Conservation (phyloP, 345 rosid species). For the Euphorbia tirucalli region DNA sequence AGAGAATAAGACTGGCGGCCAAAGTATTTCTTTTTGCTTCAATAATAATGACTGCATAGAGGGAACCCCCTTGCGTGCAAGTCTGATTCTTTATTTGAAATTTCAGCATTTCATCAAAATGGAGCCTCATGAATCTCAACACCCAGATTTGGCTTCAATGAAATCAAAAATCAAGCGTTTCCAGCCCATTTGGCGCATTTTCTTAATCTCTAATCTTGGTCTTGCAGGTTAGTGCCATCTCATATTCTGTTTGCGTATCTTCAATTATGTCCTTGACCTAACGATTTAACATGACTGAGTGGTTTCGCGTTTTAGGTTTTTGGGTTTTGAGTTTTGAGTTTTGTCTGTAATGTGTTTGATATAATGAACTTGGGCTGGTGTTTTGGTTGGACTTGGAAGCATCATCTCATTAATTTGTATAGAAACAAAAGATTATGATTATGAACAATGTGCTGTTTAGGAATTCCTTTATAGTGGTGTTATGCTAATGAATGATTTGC, state of each 20-base stretch:
- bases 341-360: constrained; percentile 38
- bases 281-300: background rate
- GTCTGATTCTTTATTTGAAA: background rate
- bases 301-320: background rate
- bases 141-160: constrained; percentile 22
- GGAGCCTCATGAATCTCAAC: constrained; percentile 37
- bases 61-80: background rate
- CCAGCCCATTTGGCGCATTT: constrained; percentile 55
- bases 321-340: constrained; percentile 12
- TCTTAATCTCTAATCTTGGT: constrained; percentile 67
- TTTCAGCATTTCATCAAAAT: constrained; percentile 15
- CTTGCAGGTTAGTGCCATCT: constrained; percentile 51
- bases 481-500: background rate
- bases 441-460: background rate
- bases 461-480: background rate
- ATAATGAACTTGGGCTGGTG: constrained; percentile 23
- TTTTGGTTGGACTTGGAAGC: background rate
- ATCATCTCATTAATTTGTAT: background rate
- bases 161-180: constrained; percentile 35
- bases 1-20: background rate
- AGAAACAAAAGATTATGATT: background rate
- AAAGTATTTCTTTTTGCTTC: too few species aligned
- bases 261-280: background rate
- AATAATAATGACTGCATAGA: too few species aligned
- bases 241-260: background rate